A percentile compares a stretch with the other conserved stretches of the same genome.
phyloP scores from a whole-genome alignment of 352 stramenopile genomes.

The Phytopythium mirpurense region DNA sequence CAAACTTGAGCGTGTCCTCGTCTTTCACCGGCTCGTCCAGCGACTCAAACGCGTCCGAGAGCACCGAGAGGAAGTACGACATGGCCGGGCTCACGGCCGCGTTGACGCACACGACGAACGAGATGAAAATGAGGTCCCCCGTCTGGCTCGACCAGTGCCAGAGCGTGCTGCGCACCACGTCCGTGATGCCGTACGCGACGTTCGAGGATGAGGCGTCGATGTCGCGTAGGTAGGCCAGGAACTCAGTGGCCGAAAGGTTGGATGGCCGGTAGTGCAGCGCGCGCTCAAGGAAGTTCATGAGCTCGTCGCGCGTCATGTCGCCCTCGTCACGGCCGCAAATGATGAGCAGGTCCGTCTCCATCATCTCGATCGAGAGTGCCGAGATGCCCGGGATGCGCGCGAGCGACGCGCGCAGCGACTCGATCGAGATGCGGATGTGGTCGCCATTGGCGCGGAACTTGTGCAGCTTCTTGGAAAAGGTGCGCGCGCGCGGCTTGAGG shows the following conservation, averaged over 20 bases:
- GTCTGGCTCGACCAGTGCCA: conserved; percentile 86
- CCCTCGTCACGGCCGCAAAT: conserved; percentile 82
- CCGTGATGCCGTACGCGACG: conserved; percentile 62
- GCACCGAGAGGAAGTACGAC: conserved; percentile 62
- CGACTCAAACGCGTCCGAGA: conserved; percentile 73
- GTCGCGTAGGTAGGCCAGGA: conserved; percentile 75
- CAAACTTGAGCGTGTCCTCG: conserved; percentile 51
- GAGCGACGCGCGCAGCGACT: conserved; percentile 72
- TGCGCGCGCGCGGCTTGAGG: conserved; percentile 76
- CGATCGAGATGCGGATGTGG: conserved; percentile 83
- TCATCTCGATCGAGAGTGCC: conserved; percentile 82
- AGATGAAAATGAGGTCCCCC: conserved; percentile 59
- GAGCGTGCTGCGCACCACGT: conserved; percentile 77
- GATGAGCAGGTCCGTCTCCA: conserved; percentile 86
- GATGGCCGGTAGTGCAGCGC: conserved; percentile 74
- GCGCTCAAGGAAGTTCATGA: conserved; percentile 84
- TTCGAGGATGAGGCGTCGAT: conserved; percentile 79
- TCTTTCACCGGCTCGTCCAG: conserved; percentile 30
- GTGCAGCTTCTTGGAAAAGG: conserved; percentile 87
- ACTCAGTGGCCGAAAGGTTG: conserved; percentile 75
- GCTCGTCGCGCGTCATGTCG: conserved; percentile 81
- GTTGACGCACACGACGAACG: conserved; percentile 82
- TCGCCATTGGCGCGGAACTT: conserved; percentile 83
- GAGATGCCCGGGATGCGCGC: conserved; percentile 79
- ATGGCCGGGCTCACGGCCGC: conserved; percentile 74